A percentile compares a stretch with the other conserved stretches of the same genome.
These are phyloP conservation scores for Pelargonium cotyledonis DNA, from an alignment of 441 rosid genomes.

Conservation along the genomic window DNA sequence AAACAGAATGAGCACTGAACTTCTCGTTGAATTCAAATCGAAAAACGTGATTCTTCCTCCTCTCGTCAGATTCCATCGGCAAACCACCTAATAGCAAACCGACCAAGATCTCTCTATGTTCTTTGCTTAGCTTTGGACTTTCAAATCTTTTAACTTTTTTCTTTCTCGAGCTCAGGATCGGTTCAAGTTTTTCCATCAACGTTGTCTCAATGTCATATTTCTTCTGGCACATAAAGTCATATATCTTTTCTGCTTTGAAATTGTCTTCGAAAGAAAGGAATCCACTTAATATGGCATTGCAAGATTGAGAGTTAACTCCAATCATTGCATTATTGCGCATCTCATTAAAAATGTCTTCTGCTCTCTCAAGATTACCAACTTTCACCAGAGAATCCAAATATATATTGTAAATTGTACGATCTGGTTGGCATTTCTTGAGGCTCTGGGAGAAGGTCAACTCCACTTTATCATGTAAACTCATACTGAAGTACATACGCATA, in stretches of 20 bases:
- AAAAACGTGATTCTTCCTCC: conserved; percentile 47
- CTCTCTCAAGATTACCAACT: conserved; percentile 47
- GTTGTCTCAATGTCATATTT: conserved; percentile 52
- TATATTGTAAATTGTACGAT: conserved; percentile 50
- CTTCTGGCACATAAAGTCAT: conserved; percentile 63
- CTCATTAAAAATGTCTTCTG: conserved; percentile 51
- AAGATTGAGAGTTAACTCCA: conserved; percentile 54
- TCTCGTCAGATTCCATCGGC: conserved; percentile 54
- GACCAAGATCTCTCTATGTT: conserved; percentile 68
- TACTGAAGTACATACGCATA: conserved; percentile 45
- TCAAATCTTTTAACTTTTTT: conserved; percentile 50
- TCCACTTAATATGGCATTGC: conserved; percentile 63
- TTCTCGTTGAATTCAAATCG: conserved; percentile 59
- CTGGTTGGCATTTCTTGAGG: conserved; percentile 52
- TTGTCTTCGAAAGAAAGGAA: conserved; percentile 48
- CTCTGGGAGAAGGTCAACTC: conserved; percentile 51
- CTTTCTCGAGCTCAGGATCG: conserved; percentile 44
- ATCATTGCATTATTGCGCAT: conserved; percentile 41
- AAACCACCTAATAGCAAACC: conserved; percentile 89
- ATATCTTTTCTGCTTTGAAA: conserved; percentile 56
- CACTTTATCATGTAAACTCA: conserved; percentile 53
- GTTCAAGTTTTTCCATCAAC: conserved; percentile 61
- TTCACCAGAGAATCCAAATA: conserved; percentile 68
- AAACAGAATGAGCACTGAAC: conserved; percentile 38
- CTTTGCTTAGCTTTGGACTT: conserved; percentile 64